A percentile compares a stretch with the other conserved stretches of the same genome.
Evolutionary conservation across 305 asterid species (phyloP).

Genomic region (Fraxinus paxiana): DNA sequence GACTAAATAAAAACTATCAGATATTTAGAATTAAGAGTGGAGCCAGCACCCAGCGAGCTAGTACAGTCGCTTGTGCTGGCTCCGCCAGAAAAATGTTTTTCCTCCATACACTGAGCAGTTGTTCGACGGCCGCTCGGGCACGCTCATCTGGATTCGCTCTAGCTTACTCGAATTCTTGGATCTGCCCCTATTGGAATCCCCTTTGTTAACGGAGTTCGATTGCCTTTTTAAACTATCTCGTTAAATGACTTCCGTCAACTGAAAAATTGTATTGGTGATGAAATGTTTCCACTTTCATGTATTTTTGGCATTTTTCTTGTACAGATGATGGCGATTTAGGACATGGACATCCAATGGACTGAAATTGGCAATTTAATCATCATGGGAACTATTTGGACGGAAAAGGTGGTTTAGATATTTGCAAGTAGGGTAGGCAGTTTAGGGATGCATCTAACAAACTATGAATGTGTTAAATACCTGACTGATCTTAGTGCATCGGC

Average conservation of each 20-base stretch:
- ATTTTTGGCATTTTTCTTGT: neutral
- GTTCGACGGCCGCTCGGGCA: neutral
- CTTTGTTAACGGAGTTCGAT: neutral
- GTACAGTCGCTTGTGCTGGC: neutral
- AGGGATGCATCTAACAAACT: neutral
- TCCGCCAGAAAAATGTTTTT: neutral
- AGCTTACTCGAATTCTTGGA: too few relatives aligned
- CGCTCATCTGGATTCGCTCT: neutral
- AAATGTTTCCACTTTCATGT: neutral
- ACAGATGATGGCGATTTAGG: neutral
- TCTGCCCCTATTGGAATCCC: neutral
- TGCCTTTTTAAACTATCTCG: neutral
- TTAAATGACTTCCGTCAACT: neutral
- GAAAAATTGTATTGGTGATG: neutral
- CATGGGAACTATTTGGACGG: neutral
- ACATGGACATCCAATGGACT: neutral
- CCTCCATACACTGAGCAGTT: neutral
- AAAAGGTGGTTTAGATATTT: neutral
- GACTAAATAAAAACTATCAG: neutral
- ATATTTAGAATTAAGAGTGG: neutral
- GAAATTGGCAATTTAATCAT: neutral
- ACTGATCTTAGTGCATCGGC: neutral
- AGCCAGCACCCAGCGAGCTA: neutral
- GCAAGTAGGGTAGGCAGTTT: neutral
- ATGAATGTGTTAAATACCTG: neutral